Evolutionary conservation across 495 filamentous ascomycete genomes (phyloP), one percentile per base, ranked within the genome.

Genomic region (Chaetomium tenue): DNA sequence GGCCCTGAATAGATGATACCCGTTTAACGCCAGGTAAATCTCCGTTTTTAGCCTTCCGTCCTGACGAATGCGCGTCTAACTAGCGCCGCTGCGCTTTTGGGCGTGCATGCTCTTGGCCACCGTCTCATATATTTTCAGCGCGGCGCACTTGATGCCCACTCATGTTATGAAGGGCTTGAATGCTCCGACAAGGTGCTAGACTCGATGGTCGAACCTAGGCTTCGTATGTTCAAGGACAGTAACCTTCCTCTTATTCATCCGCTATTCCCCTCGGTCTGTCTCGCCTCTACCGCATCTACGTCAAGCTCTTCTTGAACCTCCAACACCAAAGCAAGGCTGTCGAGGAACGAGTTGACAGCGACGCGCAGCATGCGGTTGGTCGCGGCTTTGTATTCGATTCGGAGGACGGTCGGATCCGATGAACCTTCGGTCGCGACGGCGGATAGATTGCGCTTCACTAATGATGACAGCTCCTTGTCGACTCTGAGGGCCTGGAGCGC

Each of bases 261-360:
- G 22, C 58, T 65, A 42, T 47, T 39, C 23, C 13, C 53, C n/a
- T 60, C 33, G 30, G 16, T 47, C 37, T 62, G 61, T 22, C 60
- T 26, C 3, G 64, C 54, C 30, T 73, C 73, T 16, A 97, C 71
- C 11, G 93, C 88, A 80, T 97, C 94, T 20, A 89, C 83, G 78
- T 98, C 94, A 63, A 98, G 73, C 75, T 96, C 90, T 70, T 88
- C 84, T 88, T 95, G 95, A 0, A 94, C 88, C 39, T 89, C 88
- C 51, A 98, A 73, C 0, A 97, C 86, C 42, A 96, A 85, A 12
- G 87, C 85, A 30, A 97, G 69, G 67, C 90, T 95, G 66, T 98
- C 94, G 82, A 98, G 91, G 71, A 96, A 96, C n/a, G 93, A 92
- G 77, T 98, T 98, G 67, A 97, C 93, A 16, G 94, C 91, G 12